Evolutionary conservation across 2,329 filamentous ascomycete genomes (phyloP).

Genomic region (Ceratocystis lukuohia): DNA sequence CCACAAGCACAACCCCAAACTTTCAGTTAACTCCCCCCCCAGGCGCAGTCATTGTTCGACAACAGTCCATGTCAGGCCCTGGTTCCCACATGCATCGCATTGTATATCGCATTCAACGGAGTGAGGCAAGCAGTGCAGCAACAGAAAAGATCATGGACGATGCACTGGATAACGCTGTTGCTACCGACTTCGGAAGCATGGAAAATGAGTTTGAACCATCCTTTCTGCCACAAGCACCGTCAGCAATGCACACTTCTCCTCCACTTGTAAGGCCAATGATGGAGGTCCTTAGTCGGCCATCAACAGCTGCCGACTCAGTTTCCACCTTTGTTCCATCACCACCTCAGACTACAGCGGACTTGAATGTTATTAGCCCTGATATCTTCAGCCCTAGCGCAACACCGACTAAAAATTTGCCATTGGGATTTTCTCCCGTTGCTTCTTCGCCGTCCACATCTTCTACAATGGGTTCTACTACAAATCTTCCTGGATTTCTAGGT

Average conservation of each 20-base stretch:
- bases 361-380: not conserved
- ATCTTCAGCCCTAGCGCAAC: not conserved
- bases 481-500: not conserved
- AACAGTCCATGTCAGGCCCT: constrained; percentile 24
- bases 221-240: not conserved
- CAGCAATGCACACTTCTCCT: not conserved
- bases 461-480: not conserved
- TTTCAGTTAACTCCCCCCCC: constrained; percentile 41
- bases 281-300: constrained; percentile 11
- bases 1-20: constrained; percentile 28
- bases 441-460: not conserved
- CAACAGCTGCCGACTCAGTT: not conserved
- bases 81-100: constrained; percentile 30
- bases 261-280: constrained; percentile 16
- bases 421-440: not conserved
- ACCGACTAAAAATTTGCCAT: not conserved
- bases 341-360: not conserved
- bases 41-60: constrained; percentile 46
- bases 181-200: constrained; percentile 10
- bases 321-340: constrained; percentile 13
- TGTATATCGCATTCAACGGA: constrained; percentile 46
- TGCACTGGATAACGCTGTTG: not conserved
- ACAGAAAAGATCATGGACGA: constrained; percentile 26
- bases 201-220: constrained; percentile 16
- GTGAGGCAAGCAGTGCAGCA: constrained; percentile 33